Conservation (phyloP, 495 filamentous ascomycete genomes). For the Bombardia bombarda region DNA sequence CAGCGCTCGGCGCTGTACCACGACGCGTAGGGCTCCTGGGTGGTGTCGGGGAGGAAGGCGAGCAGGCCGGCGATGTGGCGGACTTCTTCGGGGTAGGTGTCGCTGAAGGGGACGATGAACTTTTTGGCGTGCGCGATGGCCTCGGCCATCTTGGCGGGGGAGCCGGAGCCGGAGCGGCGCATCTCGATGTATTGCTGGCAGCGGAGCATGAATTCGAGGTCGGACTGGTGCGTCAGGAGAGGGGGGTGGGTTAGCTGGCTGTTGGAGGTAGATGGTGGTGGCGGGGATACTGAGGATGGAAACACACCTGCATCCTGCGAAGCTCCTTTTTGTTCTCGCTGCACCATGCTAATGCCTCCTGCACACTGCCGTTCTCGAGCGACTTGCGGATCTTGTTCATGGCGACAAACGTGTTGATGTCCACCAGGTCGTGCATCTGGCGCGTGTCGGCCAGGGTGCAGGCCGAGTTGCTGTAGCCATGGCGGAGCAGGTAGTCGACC, state of each 20-base stretch:
- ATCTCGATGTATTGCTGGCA: conserved; percentile 94
- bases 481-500: conserved; percentile 82
- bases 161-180: conserved; percentile 54
- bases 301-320: conserved; percentile 69
- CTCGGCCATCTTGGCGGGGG: conserved; percentile 55
- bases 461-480: conserved; percentile 75
- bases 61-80: conserved; percentile 71
- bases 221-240: no score
- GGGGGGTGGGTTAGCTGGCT: conserved; percentile 17
- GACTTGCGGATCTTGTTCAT: conserved; percentile 68
- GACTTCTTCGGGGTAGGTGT: conserved; percentile 61
- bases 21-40: conserved; percentile 31
- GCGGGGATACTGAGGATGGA: no score
- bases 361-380: conserved; percentile 60
- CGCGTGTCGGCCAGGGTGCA: conserved; percentile 62
- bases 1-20: conserved; percentile 69
- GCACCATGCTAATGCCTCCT: conserved; percentile 83
- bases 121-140: conserved; percentile 77
- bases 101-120: conserved; percentile 59
- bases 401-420: conserved; percentile 80
- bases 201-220: conserved; percentile 89
- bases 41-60: conserved; percentile 57
- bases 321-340: conserved; percentile 81
- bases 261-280: not conserved
- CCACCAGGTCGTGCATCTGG: conserved; percentile 62